A percentile compares a stretch with the other conserved stretches of the same genome.
Conservation (phyloP, 495 filamentous ascomycete species). For the Aspergillus mulundensis region DNA sequence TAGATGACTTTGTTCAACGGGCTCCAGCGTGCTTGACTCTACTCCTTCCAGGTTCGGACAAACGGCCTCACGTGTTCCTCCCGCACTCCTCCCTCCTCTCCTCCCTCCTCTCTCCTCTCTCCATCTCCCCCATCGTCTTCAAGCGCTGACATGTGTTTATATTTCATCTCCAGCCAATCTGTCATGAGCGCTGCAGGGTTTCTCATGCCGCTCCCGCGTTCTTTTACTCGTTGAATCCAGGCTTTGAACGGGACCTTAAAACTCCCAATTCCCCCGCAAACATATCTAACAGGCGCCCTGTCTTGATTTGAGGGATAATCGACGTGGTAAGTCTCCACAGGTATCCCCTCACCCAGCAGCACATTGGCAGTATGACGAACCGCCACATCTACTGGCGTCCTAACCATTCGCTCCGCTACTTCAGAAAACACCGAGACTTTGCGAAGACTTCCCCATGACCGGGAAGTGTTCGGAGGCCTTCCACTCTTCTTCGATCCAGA, state of each 20-base stretch:
- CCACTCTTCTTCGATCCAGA: constrained; percentile 48
- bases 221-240: constrained; percentile 44
- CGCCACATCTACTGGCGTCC: constrained; percentile 48
- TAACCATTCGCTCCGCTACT: constrained; percentile 38
- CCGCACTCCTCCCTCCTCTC: background rate
- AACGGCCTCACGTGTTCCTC: constrained; percentile 3
- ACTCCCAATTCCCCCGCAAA: constrained; percentile 42
- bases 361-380: constrained; percentile 39
- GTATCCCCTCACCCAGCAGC: constrained; percentile 18
- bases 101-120: background rate
- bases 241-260: constrained; percentile 38
- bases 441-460: constrained; percentile 49
- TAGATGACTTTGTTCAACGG: too few species aligned
- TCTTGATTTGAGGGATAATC: constrained; percentile 51
- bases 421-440: constrained; percentile 45
- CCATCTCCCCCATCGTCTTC: constrained; percentile 4
- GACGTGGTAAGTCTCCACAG: constrained; percentile 50
- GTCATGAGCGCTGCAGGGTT: constrained; percentile 46
- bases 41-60: constrained; percentile 3
- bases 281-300: constrained; percentile 39
- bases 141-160: constrained; percentile 41
- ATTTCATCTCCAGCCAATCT: constrained; percentile 51
- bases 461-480: constrained; percentile 47
- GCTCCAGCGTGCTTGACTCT: too few species aligned
- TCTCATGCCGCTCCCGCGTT: constrained; percentile 18